These are phyloP conservation scores for Haplographium delicatum DNA, from an alignment of 495 filamentous ascomycete species.

Conservation along the genomic window DNA sequence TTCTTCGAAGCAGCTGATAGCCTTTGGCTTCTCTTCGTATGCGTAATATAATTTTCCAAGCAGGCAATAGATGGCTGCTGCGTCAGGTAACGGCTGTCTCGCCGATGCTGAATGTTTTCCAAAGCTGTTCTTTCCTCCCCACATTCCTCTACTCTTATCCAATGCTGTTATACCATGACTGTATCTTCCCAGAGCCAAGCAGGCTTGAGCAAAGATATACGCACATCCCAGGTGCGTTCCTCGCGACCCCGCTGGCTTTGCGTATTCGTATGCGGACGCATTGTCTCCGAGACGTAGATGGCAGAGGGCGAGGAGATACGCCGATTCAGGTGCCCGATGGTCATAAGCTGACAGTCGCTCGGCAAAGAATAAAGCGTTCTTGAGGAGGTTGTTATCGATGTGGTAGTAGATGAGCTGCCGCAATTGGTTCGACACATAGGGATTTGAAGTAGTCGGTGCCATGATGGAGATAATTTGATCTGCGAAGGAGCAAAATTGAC, in stretches of 20 bases:
- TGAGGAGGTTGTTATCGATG: constrained; percentile 81
- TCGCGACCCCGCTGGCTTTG: constrained; percentile 54
- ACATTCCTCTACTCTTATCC: constrained; percentile 65
- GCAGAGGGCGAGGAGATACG: constrained; percentile 78
- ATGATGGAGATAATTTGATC: constrained; percentile 52
- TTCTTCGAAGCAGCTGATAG: constrained; percentile 78
- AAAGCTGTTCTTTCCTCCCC: constrained; percentile 66
- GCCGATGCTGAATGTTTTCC: constrained; percentile 69
- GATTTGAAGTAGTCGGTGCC: constrained; percentile 58
- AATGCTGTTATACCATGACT: constrained; percentile 75
- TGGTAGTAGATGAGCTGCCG: constrained; percentile 86
- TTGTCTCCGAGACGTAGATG: constrained; percentile 76
- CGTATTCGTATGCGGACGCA: constrained; percentile 60
- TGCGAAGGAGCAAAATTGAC: constrained; percentile 1
- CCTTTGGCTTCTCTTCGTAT: constrained; percentile 73
- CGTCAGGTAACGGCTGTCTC: constrained; percentile 71
- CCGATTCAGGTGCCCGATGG: constrained; percentile 67
- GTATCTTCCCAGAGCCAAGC: constrained; percentile 68
- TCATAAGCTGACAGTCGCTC: constrained; percentile 82
- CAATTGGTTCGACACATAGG: constrained; percentile 64
- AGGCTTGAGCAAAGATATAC: constrained; percentile 88
- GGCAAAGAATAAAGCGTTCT: constrained; percentile 88
- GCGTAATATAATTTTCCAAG: constrained; percentile 83
- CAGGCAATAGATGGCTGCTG: constrained; percentile 71
- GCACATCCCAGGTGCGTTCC: constrained; percentile 80